These are phyloP conservation scores for Trichoderma reesei DNA, from an alignment of 495 filamentous ascomycete genomes.

Conservation along the genomic window DNA sequence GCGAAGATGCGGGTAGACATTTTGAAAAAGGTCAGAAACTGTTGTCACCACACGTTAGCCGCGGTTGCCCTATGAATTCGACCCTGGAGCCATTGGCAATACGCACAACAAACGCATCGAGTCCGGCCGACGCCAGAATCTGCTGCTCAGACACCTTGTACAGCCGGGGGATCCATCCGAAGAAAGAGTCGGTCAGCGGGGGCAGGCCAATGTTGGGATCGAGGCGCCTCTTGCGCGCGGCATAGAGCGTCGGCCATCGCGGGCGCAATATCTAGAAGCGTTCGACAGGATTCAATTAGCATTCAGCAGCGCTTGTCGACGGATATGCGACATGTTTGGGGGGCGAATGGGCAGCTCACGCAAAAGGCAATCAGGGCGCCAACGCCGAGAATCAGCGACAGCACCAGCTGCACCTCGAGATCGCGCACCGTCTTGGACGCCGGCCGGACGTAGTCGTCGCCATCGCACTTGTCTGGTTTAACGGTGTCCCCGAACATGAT, in stretches of 20 bases:
- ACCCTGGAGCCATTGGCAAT: slow-evolving; percentile 12
- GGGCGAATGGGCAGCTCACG: slow-evolving; percentile 22
- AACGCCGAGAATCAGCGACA: slow-evolving; percentile 40
- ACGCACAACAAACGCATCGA: slow-evolving; percentile 88
- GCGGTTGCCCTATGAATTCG: no score
- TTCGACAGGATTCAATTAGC: slow-evolving; percentile 14
- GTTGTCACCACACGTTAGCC: slow-evolving; percentile 10
- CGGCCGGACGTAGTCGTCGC: background rate
- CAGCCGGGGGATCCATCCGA: slow-evolving; percentile 91
- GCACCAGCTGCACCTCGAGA: slow-evolving; percentile 37
- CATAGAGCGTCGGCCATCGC: slow-evolving; percentile 88
- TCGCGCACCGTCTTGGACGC: slow-evolving; percentile 2
- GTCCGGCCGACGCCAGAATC: slow-evolving; percentile 77
- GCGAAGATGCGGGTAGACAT: slow-evolving; percentile 79
- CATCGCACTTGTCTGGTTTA: background rate
- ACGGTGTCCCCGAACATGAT: slow-evolving; percentile 4
- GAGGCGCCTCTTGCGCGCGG: slow-evolving; percentile 67
- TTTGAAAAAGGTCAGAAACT: slow-evolving; percentile 92
- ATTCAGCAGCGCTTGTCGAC: slow-evolving; percentile 13
- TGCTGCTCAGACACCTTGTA: slow-evolving; percentile 83
- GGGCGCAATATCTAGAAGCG: slow-evolving; percentile 60
- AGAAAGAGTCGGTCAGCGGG: slow-evolving; percentile 72
- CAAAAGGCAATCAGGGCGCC: slow-evolving; percentile 45
- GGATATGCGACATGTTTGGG: background rate
- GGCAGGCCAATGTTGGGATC: slow-evolving; percentile 66